These are phyloP conservation scores for Phyllosticta capitalensis DNA, from an alignment of 2,329 filamentous ascomycete genomes.

Conservation along the genomic window DNA sequence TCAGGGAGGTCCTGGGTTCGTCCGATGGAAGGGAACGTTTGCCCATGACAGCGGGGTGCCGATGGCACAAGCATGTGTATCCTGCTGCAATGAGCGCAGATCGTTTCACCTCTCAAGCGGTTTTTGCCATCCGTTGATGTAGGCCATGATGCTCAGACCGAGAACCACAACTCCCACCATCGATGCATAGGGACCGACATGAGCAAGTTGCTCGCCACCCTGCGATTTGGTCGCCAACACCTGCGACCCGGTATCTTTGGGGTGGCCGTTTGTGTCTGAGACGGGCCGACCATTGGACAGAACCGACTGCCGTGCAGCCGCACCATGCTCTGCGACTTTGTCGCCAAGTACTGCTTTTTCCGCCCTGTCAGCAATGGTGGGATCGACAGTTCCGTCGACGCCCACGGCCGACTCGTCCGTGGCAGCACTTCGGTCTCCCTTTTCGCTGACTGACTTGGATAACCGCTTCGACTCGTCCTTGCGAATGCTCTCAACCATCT, in stretches of 20 bases:
- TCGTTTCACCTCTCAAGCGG: slow-evolving; percentile 31
- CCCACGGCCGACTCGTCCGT: slow-evolving; percentile 10
- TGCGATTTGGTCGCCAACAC: slow-evolving; percentile 20
- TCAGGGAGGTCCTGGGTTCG: neutral
- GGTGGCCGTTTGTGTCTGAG: slow-evolving; percentile 17
- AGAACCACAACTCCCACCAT: slow-evolving; percentile 32
- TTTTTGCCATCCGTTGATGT: slow-evolving; percentile 35
- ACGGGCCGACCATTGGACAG: slow-evolving; percentile 24
- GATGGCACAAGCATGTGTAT: neutral
- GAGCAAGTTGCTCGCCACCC: slow-evolving; percentile 17
- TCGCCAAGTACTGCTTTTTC: neutral
- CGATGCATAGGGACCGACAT: slow-evolving; percentile 29
- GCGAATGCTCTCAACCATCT: slow-evolving; percentile 80
- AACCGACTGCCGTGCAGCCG: slow-evolving; percentile 5
- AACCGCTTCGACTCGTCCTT: slow-evolving; percentile 51
- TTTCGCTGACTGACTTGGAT: slow-evolving; percentile 30
- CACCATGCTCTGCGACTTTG: neutral
- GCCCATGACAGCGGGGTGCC: neutral
- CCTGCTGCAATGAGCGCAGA: neutral
- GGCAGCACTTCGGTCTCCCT: slow-evolving; percentile 17
- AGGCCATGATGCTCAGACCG: slow-evolving; percentile 32
- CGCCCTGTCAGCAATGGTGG: slow-evolving; percentile 3
- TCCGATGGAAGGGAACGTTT: neutral
- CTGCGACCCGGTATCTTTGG: slow-evolving; percentile 18
- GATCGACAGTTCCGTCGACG: slow-evolving; percentile 17